Percentiles rank a stretch among this genome's conserved stretches.
phyloP scores from a whole-genome alignment of 2,329 filamentous ascomycete species.

The Trichoderma atroviride region DNA sequence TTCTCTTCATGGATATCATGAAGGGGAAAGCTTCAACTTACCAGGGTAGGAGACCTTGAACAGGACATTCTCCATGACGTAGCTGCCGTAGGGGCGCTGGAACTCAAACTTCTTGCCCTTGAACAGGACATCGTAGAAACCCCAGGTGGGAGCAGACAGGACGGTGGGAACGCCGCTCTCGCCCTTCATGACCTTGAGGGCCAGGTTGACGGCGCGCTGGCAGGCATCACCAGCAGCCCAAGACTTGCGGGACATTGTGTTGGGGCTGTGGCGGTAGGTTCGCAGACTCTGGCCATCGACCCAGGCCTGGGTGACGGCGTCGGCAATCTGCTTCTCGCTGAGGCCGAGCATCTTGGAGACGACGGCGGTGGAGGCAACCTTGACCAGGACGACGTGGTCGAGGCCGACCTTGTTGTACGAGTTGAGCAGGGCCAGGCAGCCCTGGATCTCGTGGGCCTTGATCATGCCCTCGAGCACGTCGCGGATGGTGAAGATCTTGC shows the following conservation, averaged over 20 bases:
- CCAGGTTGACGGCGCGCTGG: conserved; percentile 90
- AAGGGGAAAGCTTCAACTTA: conserved; percentile 46
- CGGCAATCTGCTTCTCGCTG: conserved; percentile 85
- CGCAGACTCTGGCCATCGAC: conserved; percentile 94
- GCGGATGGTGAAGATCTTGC: conserved; percentile 83
- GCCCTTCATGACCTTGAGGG: conserved; percentile 86
- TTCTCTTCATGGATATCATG: background rate
- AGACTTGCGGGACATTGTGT: conserved; percentile 99
- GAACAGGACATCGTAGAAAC: conserved; percentile 98
- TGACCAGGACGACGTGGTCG: conserved; percentile 97
- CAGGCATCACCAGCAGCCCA: conserved; percentile 99
- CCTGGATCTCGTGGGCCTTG: conserved; percentile 99
- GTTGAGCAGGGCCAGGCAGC: conserved; percentile 94
- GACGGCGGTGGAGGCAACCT: conserved; percentile 92
- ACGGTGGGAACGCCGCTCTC: conserved; percentile 91
- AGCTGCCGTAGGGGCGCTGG: conserved; percentile 94
- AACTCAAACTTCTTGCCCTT: conserved; percentile 95
- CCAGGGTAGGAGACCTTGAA: conserved; percentile 99
- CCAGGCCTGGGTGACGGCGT: conserved; percentile 96
- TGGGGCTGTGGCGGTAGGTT: conserved; percentile 95
- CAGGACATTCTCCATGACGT: conserved; percentile 99
- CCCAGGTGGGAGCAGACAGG: conserved; percentile 89
- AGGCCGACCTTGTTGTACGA: conserved; percentile 98
- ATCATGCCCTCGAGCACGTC: conserved; percentile 97
- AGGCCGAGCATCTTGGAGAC: conserved; percentile 95